Evolutionary conservation across 192 early-diverging fungal genomes (phyloP).

Genomic region (Chytriomyces confervae): DNA sequence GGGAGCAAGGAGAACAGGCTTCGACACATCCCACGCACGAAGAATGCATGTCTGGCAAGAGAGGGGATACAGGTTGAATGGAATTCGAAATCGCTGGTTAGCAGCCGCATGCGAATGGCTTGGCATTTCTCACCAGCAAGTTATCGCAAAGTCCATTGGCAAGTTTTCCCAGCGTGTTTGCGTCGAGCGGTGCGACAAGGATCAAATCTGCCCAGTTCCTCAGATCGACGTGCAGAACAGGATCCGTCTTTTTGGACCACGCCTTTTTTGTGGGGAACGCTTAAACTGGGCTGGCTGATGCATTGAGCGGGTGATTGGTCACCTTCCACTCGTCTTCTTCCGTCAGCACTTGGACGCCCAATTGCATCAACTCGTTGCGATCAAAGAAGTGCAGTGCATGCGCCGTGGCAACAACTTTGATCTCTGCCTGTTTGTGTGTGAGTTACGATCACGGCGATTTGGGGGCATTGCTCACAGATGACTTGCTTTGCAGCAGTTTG

Average conservation of each 20-base stretch:
- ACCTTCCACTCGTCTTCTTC: conserved; percentile 91
- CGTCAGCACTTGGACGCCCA: conserved; percentile 62
- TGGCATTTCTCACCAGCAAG: conserved; percentile 65
- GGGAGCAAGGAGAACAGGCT: conserved; percentile 80
- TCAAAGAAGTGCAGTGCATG: conserved; percentile 91
- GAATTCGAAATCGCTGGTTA: not conserved
- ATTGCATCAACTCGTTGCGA: conserved; percentile 45
- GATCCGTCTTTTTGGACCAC: conserved; percentile 85
- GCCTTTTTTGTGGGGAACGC: conserved; percentile 39
- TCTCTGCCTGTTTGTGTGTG: not conserved
- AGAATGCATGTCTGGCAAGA: conserved; percentile 77
- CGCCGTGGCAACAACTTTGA: conserved; percentile 80
- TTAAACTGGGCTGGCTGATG: conserved; percentile 4
- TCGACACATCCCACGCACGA: conserved; percentile 82
- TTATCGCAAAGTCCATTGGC: conserved; percentile 94
- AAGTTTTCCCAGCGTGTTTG: conserved; percentile 91
- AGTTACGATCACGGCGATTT: not conserved
- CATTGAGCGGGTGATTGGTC: not conserved
- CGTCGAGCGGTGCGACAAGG: conserved; percentile 88
- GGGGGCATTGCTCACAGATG: not conserved
- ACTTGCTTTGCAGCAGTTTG: conserved; percentile 36
- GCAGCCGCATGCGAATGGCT: not conserved
- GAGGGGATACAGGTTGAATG: not conserved
- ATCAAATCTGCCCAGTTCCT: conserved; percentile 94
- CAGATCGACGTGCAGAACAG: conserved; percentile 94